Evolutionary conservation across 805 yeast species (phyloP), one percentile per base, ranked within the genome.

Genomic region (Lachancea quebecensis): DNA sequence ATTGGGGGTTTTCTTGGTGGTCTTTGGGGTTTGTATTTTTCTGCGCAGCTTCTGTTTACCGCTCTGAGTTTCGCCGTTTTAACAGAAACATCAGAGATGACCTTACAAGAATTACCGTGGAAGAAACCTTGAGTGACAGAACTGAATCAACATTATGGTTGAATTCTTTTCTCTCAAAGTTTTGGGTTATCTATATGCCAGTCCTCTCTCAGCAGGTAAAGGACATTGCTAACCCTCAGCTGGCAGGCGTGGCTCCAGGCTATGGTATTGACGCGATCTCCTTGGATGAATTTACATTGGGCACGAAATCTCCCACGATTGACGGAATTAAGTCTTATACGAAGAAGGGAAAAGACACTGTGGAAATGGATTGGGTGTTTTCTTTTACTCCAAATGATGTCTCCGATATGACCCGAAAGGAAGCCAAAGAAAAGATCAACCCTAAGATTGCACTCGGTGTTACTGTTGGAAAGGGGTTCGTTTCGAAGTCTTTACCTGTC

Each of bases 161-260:
- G 56, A 85, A 85, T 57, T 75, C 81, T 18, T 85, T 85, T 57
- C 65, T 85, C 60, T 81, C 81, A 37, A 85, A 85, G 65, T 84
- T 85, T 58, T 85, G 95, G 95, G 85, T 84, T 46, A 83, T 85
- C 49, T 85, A 85, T 57, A 85, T 85, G 95, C 91, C 93, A 29
- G 88, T 85, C 0, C 69, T 85, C 41, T 81, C 89, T 6, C 87
- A 83, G 53, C 80, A 78, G 65, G 95, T 85, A 18, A 72, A 79
- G 62, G 75, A 74, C 40, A 77, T 75, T 56, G 84, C 87, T n/a
- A 84, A 83, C 55, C 81, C 78, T 18, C 70, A 75, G 14, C 66
- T 85, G 58, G 77, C 79, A 39, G 89, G 78, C 57, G 78, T 79
- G 50, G 87, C 84, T 4, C 91, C 95, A 11, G 95, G 95, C 25